Conservation (phyloP, 371 early-diverging fungal species). For the Basidiobolus meristosporus region DNA sequence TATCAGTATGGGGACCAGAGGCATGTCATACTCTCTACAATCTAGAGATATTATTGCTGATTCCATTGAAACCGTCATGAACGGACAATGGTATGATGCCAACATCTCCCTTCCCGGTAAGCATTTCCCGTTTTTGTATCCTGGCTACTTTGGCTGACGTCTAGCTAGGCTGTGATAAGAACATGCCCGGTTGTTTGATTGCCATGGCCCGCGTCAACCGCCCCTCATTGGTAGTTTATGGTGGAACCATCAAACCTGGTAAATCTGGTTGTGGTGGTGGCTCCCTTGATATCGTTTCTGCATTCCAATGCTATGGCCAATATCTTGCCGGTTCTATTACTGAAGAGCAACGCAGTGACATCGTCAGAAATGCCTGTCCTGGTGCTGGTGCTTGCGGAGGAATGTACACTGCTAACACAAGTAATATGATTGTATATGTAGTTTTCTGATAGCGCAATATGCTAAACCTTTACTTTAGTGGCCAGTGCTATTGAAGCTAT, state of each 20-base stretch:
- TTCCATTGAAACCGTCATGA: constrained; percentile 92
- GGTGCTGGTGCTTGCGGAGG: constrained; percentile 96
- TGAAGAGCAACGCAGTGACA: constrained; percentile 68
- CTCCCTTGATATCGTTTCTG: constrained; percentile 79
- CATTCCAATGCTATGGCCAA: constrained; percentile 89
- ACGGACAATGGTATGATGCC: constrained; percentile 91
- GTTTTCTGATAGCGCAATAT: not conserved
- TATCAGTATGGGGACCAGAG: constrained; percentile 88
- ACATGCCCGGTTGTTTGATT: constrained; percentile 94
- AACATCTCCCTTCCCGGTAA: constrained; percentile 73
- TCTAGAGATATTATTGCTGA: constrained; percentile 95
- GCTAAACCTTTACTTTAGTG: constrained; percentile 26
- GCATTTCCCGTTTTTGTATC: not conserved
- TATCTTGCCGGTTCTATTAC: constrained; percentile 73
- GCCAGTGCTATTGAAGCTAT: constrained; percentile 88
- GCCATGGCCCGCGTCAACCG: constrained; percentile 91
- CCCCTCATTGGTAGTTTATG: constrained; percentile 88
- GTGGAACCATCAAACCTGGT: constrained; percentile 75
- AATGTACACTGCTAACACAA: constrained; percentile 97
- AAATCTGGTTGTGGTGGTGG: constrained; percentile 32
- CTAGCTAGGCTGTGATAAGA: constrained; percentile 76
- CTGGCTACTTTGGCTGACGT: constrained; percentile 7
- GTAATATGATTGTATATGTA: no score
- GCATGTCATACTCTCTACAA: constrained; percentile 92
- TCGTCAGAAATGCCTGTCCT: constrained; percentile 81